Base-by-base conservation (phyloP, 768 basidiomycete genomes). In the Tylopilus balloui region DNA sequence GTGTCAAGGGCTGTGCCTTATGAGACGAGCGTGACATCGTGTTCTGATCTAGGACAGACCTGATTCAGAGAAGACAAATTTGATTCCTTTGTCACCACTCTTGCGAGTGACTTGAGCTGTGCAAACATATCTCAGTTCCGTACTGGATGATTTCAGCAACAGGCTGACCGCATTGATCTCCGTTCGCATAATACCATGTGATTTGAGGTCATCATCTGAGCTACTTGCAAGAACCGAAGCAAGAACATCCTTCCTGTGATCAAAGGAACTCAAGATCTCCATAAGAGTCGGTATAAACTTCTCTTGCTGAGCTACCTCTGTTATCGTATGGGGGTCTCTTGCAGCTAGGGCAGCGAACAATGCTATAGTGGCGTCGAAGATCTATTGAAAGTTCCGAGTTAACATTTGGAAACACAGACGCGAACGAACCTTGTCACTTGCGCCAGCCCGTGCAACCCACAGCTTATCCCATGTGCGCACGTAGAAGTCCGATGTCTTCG, bases 401-500 rank as follows among this genome's bases (percentile, higher is more conserved):
- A 12, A 19, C 14, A 11, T 17, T 32, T 20, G 17, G 12, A 27
- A 27, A 29, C 15, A n/a, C 14, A 25, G 31, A 42, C 19, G 47
- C 8, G 37, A 65, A 74, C 69, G 59, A 66, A 73, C 78, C 58
- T 85, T 88, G 53, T 86, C 81, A 6, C 75, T 77, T 34, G 67
- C 67, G 2, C 83, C 83, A 14, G 75, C 84, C 3, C 81, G 82
- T 3, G 83, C 79, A 8, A 68, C 71, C 36, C 73, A 60, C 31
- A 91, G 71, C 11, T 80, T 72, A 45, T 84, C 79, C 86, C 87
- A 92, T 2, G 85, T 81, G 32, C 75, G 77, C 13, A 70, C 66
- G 23, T 83, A 73, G 50, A 90, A 88, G 58, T 91, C 88, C 0
- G 87, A 79, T 0, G 84, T 80, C 55, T 83, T 87, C 3, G 88